Evolutionary conservation across 2,329 filamentous ascomycete genomes (phyloP).

Genomic region (Ceratocystis cacaofunesta): DNA sequence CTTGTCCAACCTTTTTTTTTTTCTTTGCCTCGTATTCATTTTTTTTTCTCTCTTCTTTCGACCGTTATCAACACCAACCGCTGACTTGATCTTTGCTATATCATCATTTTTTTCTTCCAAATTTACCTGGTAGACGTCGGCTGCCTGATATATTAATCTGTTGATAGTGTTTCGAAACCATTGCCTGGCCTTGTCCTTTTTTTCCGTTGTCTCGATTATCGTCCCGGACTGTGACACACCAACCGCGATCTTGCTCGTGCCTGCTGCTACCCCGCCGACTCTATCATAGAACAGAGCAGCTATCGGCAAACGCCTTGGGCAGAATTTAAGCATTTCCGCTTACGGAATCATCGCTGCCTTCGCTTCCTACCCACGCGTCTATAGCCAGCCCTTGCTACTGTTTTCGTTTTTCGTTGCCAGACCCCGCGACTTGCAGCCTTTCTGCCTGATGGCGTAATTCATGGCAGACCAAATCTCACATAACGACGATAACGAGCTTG

Average conservation of each 20-base stretch:
- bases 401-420: not conserved
- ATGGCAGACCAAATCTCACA: conserved; percentile 48
- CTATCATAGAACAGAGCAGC: no score
- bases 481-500: conserved; percentile 16
- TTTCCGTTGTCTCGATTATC: not conserved
- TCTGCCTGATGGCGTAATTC: conserved; percentile 51
- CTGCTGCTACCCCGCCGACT: conserved; percentile 1
- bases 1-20: conserved; percentile 1
- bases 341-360: no score
- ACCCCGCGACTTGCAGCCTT: conserved; percentile 20
- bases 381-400: not conserved
- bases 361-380: no score
- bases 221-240: not conserved
- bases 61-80: not conserved
- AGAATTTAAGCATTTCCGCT: no score
- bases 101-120: not conserved
- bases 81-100: not conserved
- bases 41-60: not conserved
- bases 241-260: not conserved
- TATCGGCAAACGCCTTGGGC: no score
- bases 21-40: not conserved
- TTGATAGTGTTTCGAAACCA: not conserved
- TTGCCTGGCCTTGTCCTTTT: not conserved
- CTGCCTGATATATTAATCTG: not conserved
- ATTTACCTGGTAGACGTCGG: not conserved